Evolutionary conservation across 768 basidiomycete species (phyloP).

Genomic region (Antrodiella citrinella): DNA sequence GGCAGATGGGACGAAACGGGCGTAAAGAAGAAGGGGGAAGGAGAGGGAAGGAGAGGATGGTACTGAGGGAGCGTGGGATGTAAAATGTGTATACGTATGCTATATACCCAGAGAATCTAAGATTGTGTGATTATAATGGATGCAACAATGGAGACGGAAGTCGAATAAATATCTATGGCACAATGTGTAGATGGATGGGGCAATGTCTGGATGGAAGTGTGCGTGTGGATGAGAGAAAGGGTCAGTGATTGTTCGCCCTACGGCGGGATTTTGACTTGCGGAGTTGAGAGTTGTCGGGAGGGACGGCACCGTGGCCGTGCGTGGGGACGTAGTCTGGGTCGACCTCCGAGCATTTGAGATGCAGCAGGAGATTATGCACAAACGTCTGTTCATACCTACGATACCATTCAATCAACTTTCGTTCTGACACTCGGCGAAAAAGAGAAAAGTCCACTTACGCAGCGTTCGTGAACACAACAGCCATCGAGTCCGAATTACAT

Average conservation of each 20-base stretch:
- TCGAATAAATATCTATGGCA: not conserved
- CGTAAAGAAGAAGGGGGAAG: not conserved
- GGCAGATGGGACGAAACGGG: not conserved
- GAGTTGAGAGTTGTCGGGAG: conserved; percentile 33
- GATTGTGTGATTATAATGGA: not conserved
- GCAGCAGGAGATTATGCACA: conserved; percentile 73
- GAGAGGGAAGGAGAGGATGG: not conserved
- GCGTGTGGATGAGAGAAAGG: not conserved
- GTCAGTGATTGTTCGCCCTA: conserved; percentile 23
- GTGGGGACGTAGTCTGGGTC: conserved; percentile 71
- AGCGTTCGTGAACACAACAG: conserved; percentile 85
- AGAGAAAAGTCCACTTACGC: conserved; percentile 49
- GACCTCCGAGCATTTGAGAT: conserved; percentile 69
- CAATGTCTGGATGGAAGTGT: not conserved
- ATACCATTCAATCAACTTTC: conserved; percentile 1
- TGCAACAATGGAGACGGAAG: not conserved
- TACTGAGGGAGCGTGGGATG: not conserved
- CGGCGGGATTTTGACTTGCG: conserved; percentile 50
- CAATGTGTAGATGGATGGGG: not conserved
- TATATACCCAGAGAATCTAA: not conserved
- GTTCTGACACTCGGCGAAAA: too few relatives aligned
- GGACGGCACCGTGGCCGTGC: conserved; percentile 72
- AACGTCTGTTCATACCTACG: conserved; percentile 81
- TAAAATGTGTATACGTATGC: too few relatives aligned
- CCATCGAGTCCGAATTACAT: conserved; percentile 82